These are phyloP conservation scores for Narthecium ossifragum DNA, from an alignment of 106 monocot genomes.

Conservation along the genomic window DNA sequence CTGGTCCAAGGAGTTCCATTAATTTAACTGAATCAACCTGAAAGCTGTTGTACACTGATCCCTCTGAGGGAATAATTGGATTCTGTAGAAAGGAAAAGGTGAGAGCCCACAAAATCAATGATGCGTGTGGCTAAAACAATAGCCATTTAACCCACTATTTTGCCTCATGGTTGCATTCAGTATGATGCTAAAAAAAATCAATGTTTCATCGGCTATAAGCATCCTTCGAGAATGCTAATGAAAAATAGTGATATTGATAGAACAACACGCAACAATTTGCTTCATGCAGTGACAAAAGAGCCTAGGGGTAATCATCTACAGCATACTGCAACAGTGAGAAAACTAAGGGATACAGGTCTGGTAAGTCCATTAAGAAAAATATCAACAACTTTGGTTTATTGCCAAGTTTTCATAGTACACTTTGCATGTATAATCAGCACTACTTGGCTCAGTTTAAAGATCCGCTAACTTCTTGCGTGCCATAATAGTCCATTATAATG, in stretches of 20 bases:
- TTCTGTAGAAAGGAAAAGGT: slow-evolving; percentile 23
- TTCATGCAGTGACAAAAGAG: no score
- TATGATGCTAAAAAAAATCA: neutral
- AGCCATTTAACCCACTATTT: neutral
- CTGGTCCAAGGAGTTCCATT: slow-evolving; percentile 92
- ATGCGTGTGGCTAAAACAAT: neutral
- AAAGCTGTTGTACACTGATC: slow-evolving; percentile 63
- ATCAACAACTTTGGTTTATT: no score
- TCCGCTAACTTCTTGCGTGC: no score
- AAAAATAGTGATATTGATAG: neutral
- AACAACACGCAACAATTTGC: neutral
- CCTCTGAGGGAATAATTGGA: slow-evolving; percentile 38
- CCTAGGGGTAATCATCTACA: no score
- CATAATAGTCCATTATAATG: no score
- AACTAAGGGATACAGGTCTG: no score
- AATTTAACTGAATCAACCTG: slow-evolving; percentile 89
- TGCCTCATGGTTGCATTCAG: neutral
- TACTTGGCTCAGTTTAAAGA: no score
- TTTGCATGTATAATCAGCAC: no score
- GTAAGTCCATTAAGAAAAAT: no score
- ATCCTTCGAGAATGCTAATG: neutral
- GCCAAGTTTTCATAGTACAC: no score
- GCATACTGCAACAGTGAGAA: no score
- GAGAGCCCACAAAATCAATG: neutral
- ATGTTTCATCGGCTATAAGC: neutral